Evolutionary conservation across 129 eudicot genomes (phyloP).

Genomic region (Glebionis coronaria): DNA sequence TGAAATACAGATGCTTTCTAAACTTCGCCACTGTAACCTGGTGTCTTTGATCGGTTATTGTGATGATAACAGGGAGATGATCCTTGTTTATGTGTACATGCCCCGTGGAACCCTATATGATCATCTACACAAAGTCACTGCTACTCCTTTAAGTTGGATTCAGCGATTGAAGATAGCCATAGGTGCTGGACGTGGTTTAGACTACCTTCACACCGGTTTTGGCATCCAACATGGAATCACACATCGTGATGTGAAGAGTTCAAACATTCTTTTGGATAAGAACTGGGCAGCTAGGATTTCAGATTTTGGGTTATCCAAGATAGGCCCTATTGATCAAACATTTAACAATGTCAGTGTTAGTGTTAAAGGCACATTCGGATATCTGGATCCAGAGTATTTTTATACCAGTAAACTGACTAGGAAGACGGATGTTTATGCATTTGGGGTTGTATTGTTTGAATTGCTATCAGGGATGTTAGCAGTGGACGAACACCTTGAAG

Average conservation of each 20-base stretch:
- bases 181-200: conserved; percentile 22
- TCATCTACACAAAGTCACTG: conserved; percentile 2
- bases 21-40: neutral
- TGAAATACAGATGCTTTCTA: too few species aligned
- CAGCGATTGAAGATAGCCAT: conserved; percentile 17
- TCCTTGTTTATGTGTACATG: conserved; percentile 19
- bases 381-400: conserved; percentile 32
- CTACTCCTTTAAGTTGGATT: conserved; percentile 2
- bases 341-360: neutral
- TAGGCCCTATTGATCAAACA: conserved; percentile 16
- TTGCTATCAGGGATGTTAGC: conserved; percentile 26
- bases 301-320: conserved; percentile 26
- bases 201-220: conserved; percentile 21
- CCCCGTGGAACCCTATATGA: neutral
- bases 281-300: conserved; percentile 18
- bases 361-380: conserved; percentile 33
- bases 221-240: conserved; percentile 16
- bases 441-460: conserved; percentile 28
- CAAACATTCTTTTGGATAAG: conserved; percentile 30
- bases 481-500: neutral
- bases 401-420: conserved; percentile 16
- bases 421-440: conserved; percentile 28
- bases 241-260: conserved; percentile 25
- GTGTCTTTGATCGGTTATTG: conserved; percentile 24
- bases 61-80: conserved; percentile 16